Evolutionary conservation across 495 filamentous ascomycete genomes (phyloP).

Genomic region (Coniosporium apollinis): DNA sequence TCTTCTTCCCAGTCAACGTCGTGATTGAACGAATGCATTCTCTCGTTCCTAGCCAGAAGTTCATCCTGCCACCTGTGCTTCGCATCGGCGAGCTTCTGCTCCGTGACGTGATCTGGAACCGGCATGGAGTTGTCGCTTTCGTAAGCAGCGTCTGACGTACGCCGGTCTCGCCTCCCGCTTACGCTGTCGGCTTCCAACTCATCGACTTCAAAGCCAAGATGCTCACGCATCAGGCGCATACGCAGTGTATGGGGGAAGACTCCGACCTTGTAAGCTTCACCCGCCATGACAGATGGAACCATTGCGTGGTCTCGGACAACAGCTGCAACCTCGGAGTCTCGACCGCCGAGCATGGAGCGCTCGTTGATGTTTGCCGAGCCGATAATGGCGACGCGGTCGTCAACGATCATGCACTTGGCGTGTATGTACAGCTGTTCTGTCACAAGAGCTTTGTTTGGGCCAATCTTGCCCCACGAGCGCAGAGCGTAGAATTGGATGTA

Average conservation of each 20-base stretch:
- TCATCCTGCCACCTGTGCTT: constrained; percentile 45
- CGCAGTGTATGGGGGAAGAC: constrained; percentile 86
- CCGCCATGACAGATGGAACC: constrained; percentile 83
- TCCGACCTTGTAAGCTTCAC: constrained; percentile 73
- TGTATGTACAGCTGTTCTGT: constrained; percentile 98
- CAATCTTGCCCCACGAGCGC: constrained; percentile 84
- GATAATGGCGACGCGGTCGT: constrained; percentile 86
- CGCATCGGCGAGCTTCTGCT: constrained; percentile 37
- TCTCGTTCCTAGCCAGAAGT: constrained; percentile 40
- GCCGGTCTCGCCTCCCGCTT: too few species aligned
- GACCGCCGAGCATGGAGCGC: constrained; percentile 77
- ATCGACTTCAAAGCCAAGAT: constrained; percentile 89
- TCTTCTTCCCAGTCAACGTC: constrained; percentile 57
- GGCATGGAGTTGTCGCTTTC: constrained; percentile 2
- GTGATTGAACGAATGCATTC: constrained; percentile 67
- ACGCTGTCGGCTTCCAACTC: too few species aligned
- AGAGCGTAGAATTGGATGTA: constrained; percentile 93
- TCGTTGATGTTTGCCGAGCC: constrained; percentile 99
- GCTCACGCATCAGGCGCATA: constrained; percentile 90
- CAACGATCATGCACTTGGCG: constrained; percentile 92
- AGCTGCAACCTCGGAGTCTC: constrained; percentile 86
- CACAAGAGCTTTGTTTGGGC: constrained; percentile 60
- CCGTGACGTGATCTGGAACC: constrained; percentile 20
- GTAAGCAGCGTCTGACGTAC: neutral
- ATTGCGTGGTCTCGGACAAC: constrained; percentile 89